Evolutionary conservation across 805 yeast species (phyloP), one percentile per base, ranked within the genome.

Genomic region (Cephaloascus fragrans): DNA sequence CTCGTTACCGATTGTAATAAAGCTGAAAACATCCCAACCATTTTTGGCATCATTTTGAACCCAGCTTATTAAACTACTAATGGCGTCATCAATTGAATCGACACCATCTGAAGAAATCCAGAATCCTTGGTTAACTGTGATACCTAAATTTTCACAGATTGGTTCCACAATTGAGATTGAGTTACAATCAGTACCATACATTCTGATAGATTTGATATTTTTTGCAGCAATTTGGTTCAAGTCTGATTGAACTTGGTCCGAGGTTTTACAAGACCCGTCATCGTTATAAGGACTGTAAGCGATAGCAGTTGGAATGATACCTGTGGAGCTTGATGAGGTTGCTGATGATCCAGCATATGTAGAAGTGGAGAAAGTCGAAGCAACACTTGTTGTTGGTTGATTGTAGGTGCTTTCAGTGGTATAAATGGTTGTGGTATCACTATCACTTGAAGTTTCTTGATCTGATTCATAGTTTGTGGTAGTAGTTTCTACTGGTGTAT

Each of bases 151-250:
- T 18, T 52, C 50, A 47, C 82, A 73, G 32, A 69, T 70, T 37
- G 93, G 85, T 49, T 77, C 69, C 31, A 87, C 77, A 3, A 82
- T 77, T 23, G 69, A 52, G 37, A 84, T 59, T 19, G 83, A 74
- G 55, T 74, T 69, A 65, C 97, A 89, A 59, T 89, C 97, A 42
- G 85, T 82, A 49, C 95, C 95, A 55, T 89, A 89, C 39, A 86
- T 56, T 65, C 97, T 77, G 39, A 89, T 62, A 38, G 72, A 71
- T 32, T 61, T 54, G 49, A 88, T 79, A 40, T 87, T 84, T 52
- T 75, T 77, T 40, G 71, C 55, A 19, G 60, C 52, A 49, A 89
- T 83, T 43, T 62, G 50, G 23, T 63, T 47, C 42, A 89, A 65
- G 57, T 89, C 96, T 18, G 62, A 44, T 36, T 57, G 42, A 34